Base-by-base conservation (phyloP, 805 yeast species). In the Wickerhamomyces silvicola region DNA sequence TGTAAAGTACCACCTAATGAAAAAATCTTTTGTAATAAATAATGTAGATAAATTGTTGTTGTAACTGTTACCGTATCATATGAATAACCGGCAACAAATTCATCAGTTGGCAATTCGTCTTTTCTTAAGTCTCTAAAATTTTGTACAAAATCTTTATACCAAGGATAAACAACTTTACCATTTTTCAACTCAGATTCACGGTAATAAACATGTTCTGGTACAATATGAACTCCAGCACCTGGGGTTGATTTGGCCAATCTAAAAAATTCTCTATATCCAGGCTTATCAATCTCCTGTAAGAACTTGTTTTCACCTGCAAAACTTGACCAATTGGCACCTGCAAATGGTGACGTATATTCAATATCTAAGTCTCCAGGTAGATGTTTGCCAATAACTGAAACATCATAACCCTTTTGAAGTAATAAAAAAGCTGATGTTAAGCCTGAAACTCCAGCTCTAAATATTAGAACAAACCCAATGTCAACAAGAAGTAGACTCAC, bases 271-370 rank as follows among this genome's bases (percentile, higher is more conserved):
- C 42, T 41, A 43, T 79, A 80, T 0, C 72, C 73, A 3, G 64
- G 53, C 19, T 54, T 54, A 45, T 79, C 86, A 14, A 60, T 45
- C 10, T 56, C 47, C 36, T 68, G 72, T 14, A 60, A 50, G 7
- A 41, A 47, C 5, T 21, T 22, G 14, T 72, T 73, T 4, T 60
- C 59, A 1, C 39, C 24, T 2, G 82, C 84, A 55, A 75, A 74
- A 10, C 81, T 70, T 29, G 61, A 64, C 83, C 85, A 79, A 43
- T 78, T 74, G 28, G 85, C 87, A 4, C 86, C 86, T 1, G 85
- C 86, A 50, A 64, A 72, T 4, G 85, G 84, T 0, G 81, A 75
- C 3, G 82, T 67, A 47, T 74, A 79, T 8, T 66, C 65, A 24
- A 66, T 59, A 31, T 67, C 65, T 19, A 60, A 47, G 32, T 78